Base-by-base conservation (phyloP, 2,329 filamentous ascomycete genomes). In the Dothistroma septosporum region DNA sequence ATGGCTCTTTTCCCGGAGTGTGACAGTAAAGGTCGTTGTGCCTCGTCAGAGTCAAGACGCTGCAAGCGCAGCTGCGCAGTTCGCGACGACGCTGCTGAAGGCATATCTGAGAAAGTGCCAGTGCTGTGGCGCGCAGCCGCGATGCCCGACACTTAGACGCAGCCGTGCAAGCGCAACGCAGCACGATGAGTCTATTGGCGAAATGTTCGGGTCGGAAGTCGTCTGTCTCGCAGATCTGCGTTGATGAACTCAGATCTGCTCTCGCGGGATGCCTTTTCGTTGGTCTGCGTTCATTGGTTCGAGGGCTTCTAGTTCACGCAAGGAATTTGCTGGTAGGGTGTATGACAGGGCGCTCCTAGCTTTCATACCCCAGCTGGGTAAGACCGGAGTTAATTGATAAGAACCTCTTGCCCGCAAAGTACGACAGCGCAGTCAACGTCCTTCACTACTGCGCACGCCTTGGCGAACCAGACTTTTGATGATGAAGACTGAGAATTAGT, bases 31-130 rank as follows among this genome's bases (percentile, higher is more conserved):
- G 58, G 58, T 31, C 44, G 52, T 22, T 60, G n/a, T 22, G 50
- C 58, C 53, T 56, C 53, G 10, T 48, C 53, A 44, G 58, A 52
- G 14, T 60, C 53, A 24, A 60, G 37, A n/a, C 50, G 52, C 33
- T 46, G 53, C 16, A 56, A 53, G 31, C 58, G 41, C 58, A 56
- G 21, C 16, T 49, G 57, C 22, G 49, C 48, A 24, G 48, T 48
- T 53, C 57, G 31, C 37, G 48, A 46, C n/a, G 50, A 53, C 24
- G 50, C 50, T 21, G 12, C 50, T 19, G 50, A 53, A 53, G 28
- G 28, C 50, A 53, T 53, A 32, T 53, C 31, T 53, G 24, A 2
- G 14, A n/a, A 11, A 32, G 31, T 35, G 31, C 28, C 50, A 31
- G 16, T n/a, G 31, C 31, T 11, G 11, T 35, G 50, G 16, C 41